A percentile compares a stretch with the other conserved stretches of the same genome.
These are phyloP conservation scores for Nicotiana attenuata DNA, from an alignment of 257 asterid genomes.

Conservation along the genomic window DNA sequence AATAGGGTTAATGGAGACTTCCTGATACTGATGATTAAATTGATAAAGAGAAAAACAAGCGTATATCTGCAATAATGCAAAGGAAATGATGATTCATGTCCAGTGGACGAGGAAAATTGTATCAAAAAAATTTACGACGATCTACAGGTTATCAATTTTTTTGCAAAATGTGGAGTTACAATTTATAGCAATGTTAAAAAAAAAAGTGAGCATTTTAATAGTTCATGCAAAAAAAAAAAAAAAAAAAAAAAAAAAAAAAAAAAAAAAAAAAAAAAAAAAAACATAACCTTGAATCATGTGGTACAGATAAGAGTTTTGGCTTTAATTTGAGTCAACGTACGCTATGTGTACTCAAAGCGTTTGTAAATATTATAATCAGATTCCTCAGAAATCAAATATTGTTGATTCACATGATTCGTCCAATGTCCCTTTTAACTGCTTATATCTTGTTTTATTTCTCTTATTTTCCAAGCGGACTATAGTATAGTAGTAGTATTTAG, in stretches of 20 bases:
- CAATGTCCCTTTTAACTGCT: neutral
- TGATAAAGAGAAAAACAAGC: neutral
- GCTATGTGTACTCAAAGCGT: neutral
- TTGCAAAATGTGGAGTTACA: neutral
- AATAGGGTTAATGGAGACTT: neutral
- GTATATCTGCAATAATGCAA: neutral
- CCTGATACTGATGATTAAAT: neutral
- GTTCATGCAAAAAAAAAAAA: neutral
- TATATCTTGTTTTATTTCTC: too few species aligned
- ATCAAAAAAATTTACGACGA: neutral
- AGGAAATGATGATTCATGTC: neutral
- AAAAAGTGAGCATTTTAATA: neutral
- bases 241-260: neutral
- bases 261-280: neutral
- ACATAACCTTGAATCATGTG: neutral
- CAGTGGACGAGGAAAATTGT: neutral
- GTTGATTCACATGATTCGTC: neutral
- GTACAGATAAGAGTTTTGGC: neutral
- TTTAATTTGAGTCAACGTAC: neutral
- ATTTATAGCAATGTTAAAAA: neutral
- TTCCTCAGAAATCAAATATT: neutral
- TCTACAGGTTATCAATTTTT: neutral
- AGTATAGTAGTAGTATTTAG: too few species aligned
- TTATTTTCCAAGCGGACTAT: too few species aligned
- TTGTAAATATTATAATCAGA: neutral